Conservation (phyloP, 2,329 filamentous ascomycete species). For the Ceratocystis harringtonii region DNA sequence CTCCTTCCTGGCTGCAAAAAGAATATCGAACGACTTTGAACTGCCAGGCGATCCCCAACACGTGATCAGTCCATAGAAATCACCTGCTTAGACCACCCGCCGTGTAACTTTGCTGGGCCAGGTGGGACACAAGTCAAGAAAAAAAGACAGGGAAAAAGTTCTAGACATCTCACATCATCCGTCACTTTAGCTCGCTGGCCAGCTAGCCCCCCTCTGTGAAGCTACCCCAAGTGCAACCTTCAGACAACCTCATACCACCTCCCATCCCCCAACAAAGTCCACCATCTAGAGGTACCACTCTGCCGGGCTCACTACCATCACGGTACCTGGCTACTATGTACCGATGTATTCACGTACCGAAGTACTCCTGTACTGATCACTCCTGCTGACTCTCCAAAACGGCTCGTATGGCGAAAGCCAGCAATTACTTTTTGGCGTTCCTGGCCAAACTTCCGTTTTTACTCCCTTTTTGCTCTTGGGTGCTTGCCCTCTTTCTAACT, state of each 20-base stretch:
- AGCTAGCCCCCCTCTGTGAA: background rate
- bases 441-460: background rate
- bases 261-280: slow-evolving; percentile 2
- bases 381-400: slow-evolving; percentile 1
- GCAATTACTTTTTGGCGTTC: background rate
- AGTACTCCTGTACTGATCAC: background rate
- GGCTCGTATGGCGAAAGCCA: background rate
- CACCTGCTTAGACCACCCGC: slow-evolving; percentile 5
- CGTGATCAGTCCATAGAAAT: slow-evolving; percentile 9
- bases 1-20: background rate
- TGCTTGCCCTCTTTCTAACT: background rate
- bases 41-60: background rate
- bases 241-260: background rate
- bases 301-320: background rate
- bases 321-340: background rate
- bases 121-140: background rate
- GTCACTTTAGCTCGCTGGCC: background rate
- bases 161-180: background rate
- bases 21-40: slow-evolving; percentile 11
- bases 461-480: background rate
- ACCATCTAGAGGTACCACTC: background rate
- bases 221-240: background rate
- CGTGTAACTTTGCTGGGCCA: background rate
- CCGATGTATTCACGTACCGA: no score
- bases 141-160: background rate